Evolutionary conservation across 139 green algal species (phyloP).

Genomic region (Eudorina sp.): DNA sequence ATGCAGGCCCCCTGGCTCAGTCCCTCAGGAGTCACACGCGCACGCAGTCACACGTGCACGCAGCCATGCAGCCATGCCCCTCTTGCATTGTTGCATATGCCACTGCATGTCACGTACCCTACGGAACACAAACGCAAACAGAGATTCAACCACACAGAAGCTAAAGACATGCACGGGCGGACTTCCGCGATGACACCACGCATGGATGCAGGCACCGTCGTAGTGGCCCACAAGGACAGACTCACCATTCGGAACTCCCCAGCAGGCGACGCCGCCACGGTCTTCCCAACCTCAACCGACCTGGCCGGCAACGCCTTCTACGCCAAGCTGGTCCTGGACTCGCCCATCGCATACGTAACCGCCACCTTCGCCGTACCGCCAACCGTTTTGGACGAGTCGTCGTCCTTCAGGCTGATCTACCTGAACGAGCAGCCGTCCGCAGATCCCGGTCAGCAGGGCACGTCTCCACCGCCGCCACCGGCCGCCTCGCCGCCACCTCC

Average conservation of each 20-base stretch:
- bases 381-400: background rate
- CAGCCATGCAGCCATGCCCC: no score
- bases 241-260: background rate
- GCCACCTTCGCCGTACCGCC: conserved; percentile 1
- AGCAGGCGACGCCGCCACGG: background rate
- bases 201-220: conserved; percentile 7
- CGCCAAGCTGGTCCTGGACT: background rate
- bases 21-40: no score
- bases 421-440: background rate
- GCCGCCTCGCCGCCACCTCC: background rate
- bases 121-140: no score
- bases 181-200: no score
- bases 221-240: background rate
- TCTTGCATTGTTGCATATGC: no score
- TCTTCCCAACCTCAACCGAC: background rate
- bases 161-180: no score
- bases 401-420: background rate
- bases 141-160: no score
- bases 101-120: no score
- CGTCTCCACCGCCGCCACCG: background rate
- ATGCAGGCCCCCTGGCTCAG: no score
- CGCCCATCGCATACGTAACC: background rate
- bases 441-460: background rate
- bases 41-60: no score
- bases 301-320: background rate